Conservation (phyloP, 176 grass and related monocot species). For the Musa beccarii region DNA sequence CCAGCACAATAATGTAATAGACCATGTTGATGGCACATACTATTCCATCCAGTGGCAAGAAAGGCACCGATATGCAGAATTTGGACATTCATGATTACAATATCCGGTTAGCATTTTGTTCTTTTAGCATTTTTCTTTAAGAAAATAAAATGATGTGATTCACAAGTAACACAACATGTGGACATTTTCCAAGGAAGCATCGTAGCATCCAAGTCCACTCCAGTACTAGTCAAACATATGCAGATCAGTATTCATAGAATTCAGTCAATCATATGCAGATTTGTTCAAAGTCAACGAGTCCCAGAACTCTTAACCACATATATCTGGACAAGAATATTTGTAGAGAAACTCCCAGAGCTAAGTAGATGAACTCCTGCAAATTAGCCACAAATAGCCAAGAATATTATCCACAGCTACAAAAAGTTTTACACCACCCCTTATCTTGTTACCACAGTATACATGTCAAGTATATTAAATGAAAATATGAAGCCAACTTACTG, state of each 20-base stretch:
- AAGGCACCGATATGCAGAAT: too few relatives aligned
- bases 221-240: not conserved
- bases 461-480: not conserved
- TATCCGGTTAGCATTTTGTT: too few relatives aligned
- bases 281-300: not conserved
- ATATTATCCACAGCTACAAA: not conserved
- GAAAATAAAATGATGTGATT: too few relatives aligned
- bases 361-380: not conserved
- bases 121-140: too few relatives aligned
- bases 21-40: too few relatives aligned
- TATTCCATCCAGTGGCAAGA: too few relatives aligned
- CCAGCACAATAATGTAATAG: too few relatives aligned
- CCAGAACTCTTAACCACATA: not conserved
- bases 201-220: too few relatives aligned
- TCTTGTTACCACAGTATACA: not conserved
- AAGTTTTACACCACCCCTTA: not conserved
- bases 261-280: too few relatives aligned
- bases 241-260: not conserved
- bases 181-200: too few relatives aligned
- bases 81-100: too few relatives aligned
- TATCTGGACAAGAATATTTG: not conserved
- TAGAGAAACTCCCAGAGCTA: not conserved
- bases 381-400: not conserved
- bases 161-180: too few relatives aligned
- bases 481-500: conserved; percentile 40